Conservation (phyloP, 768 basidiomycete species). For the Ramaria sp. region DNA sequence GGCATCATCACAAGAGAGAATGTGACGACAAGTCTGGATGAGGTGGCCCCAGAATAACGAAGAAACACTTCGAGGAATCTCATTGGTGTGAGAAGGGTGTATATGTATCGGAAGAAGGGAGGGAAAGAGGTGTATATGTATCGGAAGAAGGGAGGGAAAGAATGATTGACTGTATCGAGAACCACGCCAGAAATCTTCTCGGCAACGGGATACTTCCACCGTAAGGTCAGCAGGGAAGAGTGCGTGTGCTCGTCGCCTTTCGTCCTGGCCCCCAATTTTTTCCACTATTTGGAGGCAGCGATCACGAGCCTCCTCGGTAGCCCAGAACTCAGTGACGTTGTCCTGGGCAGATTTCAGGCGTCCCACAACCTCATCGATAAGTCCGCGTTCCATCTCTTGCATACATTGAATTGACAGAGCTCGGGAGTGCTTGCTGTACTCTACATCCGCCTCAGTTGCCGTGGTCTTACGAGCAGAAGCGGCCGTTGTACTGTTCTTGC, state of each 20-base stretch:
- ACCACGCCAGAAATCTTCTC: slow-evolving; percentile 46
- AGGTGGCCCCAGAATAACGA: slow-evolving; percentile 37
- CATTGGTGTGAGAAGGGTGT: slow-evolving; percentile 27
- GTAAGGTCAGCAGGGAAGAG: slow-evolving; percentile 33
- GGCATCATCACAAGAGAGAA: slow-evolving; percentile 37
- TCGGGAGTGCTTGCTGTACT: slow-evolving; percentile 42
- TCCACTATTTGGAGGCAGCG: slow-evolving; percentile 67
- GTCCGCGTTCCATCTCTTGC: slow-evolving; percentile 58
- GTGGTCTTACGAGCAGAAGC: slow-evolving; percentile 10
- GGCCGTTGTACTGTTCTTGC: slow-evolving; percentile 12
- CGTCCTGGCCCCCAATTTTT: slow-evolving; percentile 67
- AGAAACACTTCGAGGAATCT: neutral
- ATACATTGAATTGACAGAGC: slow-evolving; percentile 62
- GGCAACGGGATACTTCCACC: slow-evolving; percentile 19
- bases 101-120: slow-evolving; percentile 47
- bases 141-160: slow-evolving; percentile 42
- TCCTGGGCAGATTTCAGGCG: neutral
- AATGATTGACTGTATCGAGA: slow-evolving; percentile 48
- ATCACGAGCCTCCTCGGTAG: slow-evolving; percentile 63
- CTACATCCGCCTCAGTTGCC: slow-evolving; percentile 8
- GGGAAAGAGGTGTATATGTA: slow-evolving; percentile 44
- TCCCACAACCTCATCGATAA: slow-evolving; percentile 17
- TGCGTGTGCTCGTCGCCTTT: slow-evolving; percentile 52
- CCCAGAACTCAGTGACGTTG: slow-evolving; percentile 56
- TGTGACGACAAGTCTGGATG: slow-evolving; percentile 38